Evolutionary conservation across 805 yeast genomes (phyloP).

Genomic region (Grigorovia jiainica): DNA sequence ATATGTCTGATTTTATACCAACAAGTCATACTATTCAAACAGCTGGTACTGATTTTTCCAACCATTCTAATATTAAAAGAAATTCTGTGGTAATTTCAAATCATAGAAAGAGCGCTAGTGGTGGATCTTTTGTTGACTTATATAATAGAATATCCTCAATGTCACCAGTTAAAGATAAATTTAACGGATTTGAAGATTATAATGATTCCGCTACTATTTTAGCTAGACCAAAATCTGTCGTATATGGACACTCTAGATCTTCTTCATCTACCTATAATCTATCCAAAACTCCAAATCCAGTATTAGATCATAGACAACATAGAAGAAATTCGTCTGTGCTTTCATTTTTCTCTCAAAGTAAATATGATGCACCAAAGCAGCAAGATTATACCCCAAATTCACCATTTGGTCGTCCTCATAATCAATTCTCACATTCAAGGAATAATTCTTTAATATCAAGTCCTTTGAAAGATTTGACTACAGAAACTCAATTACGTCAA

Average conservation of each 20-base stretch:
- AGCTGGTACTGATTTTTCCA: not conserved
- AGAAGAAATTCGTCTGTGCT: conserved; percentile 55
- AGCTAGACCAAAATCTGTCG: conserved; percentile 2
- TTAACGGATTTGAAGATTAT: not conserved
- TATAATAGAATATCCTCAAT: conserved; percentile 25
- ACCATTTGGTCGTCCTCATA: not conserved
- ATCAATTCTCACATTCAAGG: conserved; percentile 6
- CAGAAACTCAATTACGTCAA: not conserved
- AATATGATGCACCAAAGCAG: conserved; percentile 10
- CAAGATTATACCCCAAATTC: conserved; percentile 3
- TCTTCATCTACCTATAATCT: conserved; percentile 9
- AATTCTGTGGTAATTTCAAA: conserved; percentile 3
- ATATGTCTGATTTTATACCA: not conserved
- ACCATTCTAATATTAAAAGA: not conserved
- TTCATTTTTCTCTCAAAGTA: conserved; percentile 35
- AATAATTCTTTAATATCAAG: conserved; percentile 3
- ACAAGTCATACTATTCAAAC: not conserved
- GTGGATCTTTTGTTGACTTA: conserved; percentile 29
- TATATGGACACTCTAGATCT: conserved; percentile 14
- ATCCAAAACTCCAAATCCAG: conserved; percentile 3
- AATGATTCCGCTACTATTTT: conserved; percentile 1
- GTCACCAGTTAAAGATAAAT: conserved; percentile 10
- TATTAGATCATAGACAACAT: conserved; percentile 31
- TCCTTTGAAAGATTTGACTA: conserved; percentile 2
- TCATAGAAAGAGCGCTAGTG: conserved; percentile 25